Evolutionary conservation across 23 red algal species (phyloP).

Genomic region (Gracilaria caudata): DNA sequence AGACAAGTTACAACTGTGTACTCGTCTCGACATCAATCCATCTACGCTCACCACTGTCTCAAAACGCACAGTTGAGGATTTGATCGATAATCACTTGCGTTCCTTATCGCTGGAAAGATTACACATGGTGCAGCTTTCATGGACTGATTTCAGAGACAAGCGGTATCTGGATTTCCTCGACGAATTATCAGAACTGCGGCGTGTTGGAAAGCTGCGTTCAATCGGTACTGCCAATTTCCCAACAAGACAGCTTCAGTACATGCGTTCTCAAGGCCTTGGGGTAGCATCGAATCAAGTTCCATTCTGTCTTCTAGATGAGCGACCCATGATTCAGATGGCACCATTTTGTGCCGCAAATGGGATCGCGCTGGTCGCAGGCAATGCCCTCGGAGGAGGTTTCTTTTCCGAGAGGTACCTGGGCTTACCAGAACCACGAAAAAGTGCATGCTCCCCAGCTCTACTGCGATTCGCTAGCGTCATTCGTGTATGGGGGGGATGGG

Average conservation of each 20-base stretch:
- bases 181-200: constrained; percentile 31
- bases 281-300: constrained; percentile 59
- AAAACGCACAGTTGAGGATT: constrained; percentile 32
- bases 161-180: constrained; percentile 51
- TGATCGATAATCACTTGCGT: constrained; percentile 34
- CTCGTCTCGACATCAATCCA: constrained; percentile 36
- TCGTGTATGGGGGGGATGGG: constrained; percentile 62
- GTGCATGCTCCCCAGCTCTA: constrained; percentile 20
- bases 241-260: constrained; percentile 29
- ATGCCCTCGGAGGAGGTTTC: constrained; percentile 36
- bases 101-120: constrained; percentile 44
- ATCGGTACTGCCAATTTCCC: constrained; percentile 65
- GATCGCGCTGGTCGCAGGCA: constrained; percentile 21
- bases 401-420: constrained; percentile 55
- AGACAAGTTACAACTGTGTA: constrained; percentile 36
- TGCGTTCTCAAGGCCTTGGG: constrained; percentile 25
- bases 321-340: constrained; percentile 51
- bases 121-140: constrained; percentile 58
- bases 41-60: constrained; percentile 1
- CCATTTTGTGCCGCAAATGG: constrained; percentile 22
- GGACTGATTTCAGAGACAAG: constrained; percentile 57
- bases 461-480: constrained; percentile 34
- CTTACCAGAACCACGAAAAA: constrained; percentile 50
- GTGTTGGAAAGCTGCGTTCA: constrained; percentile 47
- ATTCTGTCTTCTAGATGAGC: constrained; percentile 46